Base-by-base conservation (phyloP, 2,329 filamentous ascomycete species). In the Juglanconis juglandina region DNA sequence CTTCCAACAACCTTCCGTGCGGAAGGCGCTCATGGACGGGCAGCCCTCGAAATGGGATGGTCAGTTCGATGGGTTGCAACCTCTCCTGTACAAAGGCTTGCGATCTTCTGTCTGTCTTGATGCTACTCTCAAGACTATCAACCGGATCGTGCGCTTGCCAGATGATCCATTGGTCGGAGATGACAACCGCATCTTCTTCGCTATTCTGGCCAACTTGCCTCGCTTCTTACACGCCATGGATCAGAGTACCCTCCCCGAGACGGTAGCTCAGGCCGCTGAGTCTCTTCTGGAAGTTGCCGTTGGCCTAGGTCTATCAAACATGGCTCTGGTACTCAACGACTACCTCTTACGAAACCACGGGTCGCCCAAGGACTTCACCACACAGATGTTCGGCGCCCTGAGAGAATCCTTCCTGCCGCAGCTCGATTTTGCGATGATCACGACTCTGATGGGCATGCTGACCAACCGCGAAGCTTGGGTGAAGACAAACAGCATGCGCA, bases 401-500 rank as follows among this genome's bases (percentile, higher is more conserved):
- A 85, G 87, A 59, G 85, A 89, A 52, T 85, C 87, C 34, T 98
- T 91, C 73, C 89, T 96, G 63, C 92, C 93, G 1, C 82, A 85
- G 34, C 84, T 91, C 60, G 94, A 98, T 67, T 92, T 96, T 66
- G 85, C 87, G 62, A 91, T 91, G 78, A 76, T 99, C 10, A 91
- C 92, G 1, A 97, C 96, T 76, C 77, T 98, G 48, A 91, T 98
- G 75, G 92, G 95, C 2, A 82, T 97, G 52, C 80, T 99, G 56
- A 96, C 93, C 13, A 99, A 99, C 70, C 89, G 88, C 39, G 83
- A 89, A 1, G 83, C 90, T 3, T 97, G 92, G 91, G 90, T 98
- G 73, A 96, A 96, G 72, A 80, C 93, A 48, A 94, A 95, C 77
- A 92, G 91, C 0, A 96, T 99, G 90, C 88, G 91, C 62, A 87